Conservation (phyloP, 1,139 yeast species). For the Taphrina flavorubra region DNA sequence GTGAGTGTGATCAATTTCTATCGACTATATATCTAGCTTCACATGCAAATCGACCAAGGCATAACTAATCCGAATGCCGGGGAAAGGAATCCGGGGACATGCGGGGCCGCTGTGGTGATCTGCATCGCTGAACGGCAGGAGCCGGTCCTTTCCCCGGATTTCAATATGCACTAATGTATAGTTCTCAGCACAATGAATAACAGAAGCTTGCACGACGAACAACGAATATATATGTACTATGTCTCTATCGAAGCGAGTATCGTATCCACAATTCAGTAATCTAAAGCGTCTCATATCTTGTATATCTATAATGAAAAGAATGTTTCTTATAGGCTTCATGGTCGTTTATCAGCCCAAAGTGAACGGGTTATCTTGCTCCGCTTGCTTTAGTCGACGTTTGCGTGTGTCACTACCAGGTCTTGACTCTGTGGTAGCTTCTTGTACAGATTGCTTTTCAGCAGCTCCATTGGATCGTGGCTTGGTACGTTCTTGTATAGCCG, state of each 20-base stretch:
- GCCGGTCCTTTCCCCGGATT: conserved; percentile 13
- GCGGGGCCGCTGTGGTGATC: conserved; percentile 12
- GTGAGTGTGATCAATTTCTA: no score
- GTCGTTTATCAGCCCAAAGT: conserved; percentile 1
- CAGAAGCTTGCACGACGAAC: no score
- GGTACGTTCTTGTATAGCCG: conserved; percentile 24
- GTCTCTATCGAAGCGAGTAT: no score
- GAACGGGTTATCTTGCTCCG: conserved; percentile 12
- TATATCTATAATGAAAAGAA: conserved; percentile 4
- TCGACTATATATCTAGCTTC: no score
- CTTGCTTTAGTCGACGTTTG: not conserved
- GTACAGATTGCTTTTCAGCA: not conserved
- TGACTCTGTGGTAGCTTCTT: not conserved
- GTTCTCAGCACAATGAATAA: no score
- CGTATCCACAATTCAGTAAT: no score
- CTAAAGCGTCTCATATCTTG: not conserved
- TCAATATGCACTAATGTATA: no score
- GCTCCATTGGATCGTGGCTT: not conserved
- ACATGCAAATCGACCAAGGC: no score
- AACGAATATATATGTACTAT: no score
- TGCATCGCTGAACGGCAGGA: conserved; percentile 3
- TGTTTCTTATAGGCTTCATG: not conserved
- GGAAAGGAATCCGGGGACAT: not conserved
- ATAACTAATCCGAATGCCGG: not conserved
- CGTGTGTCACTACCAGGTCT: not conserved